These are phyloP conservation scores for Xanthoconium separans DNA, from an alignment of 1,284 basidiomycete genomes.

Conservation along the genomic window DNA sequence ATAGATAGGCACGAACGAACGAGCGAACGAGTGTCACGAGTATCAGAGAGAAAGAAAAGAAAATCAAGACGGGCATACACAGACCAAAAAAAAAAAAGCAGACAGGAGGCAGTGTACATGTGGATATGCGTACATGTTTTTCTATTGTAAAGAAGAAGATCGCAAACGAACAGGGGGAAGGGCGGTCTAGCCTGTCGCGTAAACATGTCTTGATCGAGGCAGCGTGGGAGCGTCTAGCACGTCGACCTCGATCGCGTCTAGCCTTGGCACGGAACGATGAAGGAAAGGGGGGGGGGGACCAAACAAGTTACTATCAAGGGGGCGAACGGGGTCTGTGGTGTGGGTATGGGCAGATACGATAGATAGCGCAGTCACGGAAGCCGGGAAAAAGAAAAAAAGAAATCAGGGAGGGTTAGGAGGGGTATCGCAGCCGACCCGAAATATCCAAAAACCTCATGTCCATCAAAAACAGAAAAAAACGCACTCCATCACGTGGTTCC, in stretches of 20 bases:
- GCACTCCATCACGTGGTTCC: neutral
- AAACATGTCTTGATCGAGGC: neutral
- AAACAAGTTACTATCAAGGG: no score
- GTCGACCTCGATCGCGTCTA: neutral
- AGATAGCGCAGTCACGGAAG: neutral
- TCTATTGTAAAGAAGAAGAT: no score
- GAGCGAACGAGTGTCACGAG: no score
- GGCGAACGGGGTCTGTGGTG: neutral
- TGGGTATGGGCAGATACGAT: neutral
- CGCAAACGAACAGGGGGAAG: no score
- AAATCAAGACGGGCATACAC: no score
- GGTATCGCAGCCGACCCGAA: neutral
- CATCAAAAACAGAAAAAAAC: neutral
- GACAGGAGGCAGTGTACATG: no score
- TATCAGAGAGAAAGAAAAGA: no score
- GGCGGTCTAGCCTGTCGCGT: neutral
- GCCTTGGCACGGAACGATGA: neutral
- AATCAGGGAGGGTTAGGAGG: neutral
- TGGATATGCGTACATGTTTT: no score
- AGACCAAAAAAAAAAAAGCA: no score
- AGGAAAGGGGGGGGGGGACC: no score
- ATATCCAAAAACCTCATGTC: conserved; percentile 1
- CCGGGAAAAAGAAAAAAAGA: neutral
- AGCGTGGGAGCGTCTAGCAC: neutral
- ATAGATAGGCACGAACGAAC: no score